phyloP scores from a whole-genome alignment of 441 rosid genomes.

The Daphne laureola region DNA sequence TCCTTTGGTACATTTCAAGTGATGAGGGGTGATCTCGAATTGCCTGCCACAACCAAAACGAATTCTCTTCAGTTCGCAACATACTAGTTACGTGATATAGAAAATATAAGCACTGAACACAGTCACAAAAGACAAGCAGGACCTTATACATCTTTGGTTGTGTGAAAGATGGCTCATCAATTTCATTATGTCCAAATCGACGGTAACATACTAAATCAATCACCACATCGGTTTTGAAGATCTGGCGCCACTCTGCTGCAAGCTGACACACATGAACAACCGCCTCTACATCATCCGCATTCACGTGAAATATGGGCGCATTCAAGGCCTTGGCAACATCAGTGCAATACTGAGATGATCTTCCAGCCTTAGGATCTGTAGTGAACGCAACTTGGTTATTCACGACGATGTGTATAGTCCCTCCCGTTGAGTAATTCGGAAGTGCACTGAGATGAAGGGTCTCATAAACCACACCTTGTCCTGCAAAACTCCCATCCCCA shows the following conservation, averaged over 20 bases:
- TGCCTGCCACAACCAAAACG: slow-evolving; percentile 33
- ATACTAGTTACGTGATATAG: too few relatives aligned
- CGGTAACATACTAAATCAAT: slow-evolving; percentile 92
- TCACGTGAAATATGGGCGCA: slow-evolving; percentile 93
- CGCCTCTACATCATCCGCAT: slow-evolving; percentile 94
- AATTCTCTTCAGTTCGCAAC: too few relatives aligned
- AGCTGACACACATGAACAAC: slow-evolving; percentile 92
- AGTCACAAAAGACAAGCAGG: slow-evolving; percentile 7
- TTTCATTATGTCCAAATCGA: slow-evolving; percentile 89
- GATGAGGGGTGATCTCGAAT: slow-evolving; percentile 83
- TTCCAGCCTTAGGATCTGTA: slow-evolving; percentile 83
- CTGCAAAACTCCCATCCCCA: slow-evolving; percentile 98
- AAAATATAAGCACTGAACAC: background rate
- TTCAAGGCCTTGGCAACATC: slow-evolving; percentile 96
- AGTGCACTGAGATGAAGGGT: slow-evolving; percentile 95
- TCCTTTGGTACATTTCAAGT: slow-evolving; percentile 66
- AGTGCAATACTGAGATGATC: slow-evolving; percentile 94
- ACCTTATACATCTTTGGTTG: slow-evolving; percentile 98
- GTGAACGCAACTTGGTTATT: slow-evolving; percentile 98
- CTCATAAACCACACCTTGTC: slow-evolving; percentile 96
- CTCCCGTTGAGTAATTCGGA: slow-evolving; percentile 91
- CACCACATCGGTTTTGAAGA: slow-evolving; percentile 88
- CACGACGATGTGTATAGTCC: slow-evolving; percentile 93
- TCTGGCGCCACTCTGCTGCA: slow-evolving; percentile 98
- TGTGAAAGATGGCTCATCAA: slow-evolving; percentile 92